These are phyloP conservation scores for Fusarium pseudonygamai DNA, from an alignment of 2,329 filamentous ascomycete species.

Conservation along the genomic window DNA sequence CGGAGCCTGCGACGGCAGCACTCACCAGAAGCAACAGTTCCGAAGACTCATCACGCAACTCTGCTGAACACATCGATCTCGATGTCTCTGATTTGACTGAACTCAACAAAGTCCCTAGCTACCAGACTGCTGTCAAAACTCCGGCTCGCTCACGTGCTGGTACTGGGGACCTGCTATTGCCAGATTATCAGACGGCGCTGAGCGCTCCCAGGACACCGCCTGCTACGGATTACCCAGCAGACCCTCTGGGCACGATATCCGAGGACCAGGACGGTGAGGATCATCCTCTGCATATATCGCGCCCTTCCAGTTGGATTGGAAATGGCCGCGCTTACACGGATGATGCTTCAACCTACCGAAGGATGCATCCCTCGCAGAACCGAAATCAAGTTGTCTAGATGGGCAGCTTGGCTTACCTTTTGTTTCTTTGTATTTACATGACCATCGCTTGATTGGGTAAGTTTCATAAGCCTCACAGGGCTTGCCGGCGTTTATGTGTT, in stretches of 20 bases:
- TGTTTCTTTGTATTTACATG: not conserved
- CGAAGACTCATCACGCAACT: constrained; percentile 62
- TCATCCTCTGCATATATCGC: constrained; percentile 37
- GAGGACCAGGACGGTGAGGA: constrained; percentile 45
- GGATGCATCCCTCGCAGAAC: constrained; percentile 33
- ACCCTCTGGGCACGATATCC: constrained; percentile 46
- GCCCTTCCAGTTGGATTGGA: constrained; percentile 37
- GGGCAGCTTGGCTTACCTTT: not conserved
- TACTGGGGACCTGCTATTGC: constrained; percentile 62
- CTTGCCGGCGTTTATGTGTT: constrained; percentile 30
- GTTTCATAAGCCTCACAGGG: constrained; percentile 13
- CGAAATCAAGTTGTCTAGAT: constrained; percentile 33
- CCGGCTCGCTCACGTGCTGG: constrained; percentile 65
- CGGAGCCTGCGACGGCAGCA: constrained; percentile 55
- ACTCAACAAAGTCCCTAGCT: constrained; percentile 79
- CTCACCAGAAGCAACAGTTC: constrained; percentile 65
- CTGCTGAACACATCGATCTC: constrained; percentile 65
- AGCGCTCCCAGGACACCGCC: constrained; percentile 62
- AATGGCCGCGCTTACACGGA: constrained; percentile 40
- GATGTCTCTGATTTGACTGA: constrained; percentile 70
- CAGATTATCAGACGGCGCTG: constrained; percentile 72
- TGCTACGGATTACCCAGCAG: constrained; percentile 44
- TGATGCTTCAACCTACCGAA: constrained; percentile 34
- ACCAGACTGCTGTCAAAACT: constrained; percentile 76
- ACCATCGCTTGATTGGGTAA: constrained; percentile 18